Percentiles rank a stretch among this genome's conserved stretches.
These are phyloP conservation scores for Fragilaria radians DNA, from an alignment of 108 stramenopile genomes.

Conservation along the genomic window DNA sequence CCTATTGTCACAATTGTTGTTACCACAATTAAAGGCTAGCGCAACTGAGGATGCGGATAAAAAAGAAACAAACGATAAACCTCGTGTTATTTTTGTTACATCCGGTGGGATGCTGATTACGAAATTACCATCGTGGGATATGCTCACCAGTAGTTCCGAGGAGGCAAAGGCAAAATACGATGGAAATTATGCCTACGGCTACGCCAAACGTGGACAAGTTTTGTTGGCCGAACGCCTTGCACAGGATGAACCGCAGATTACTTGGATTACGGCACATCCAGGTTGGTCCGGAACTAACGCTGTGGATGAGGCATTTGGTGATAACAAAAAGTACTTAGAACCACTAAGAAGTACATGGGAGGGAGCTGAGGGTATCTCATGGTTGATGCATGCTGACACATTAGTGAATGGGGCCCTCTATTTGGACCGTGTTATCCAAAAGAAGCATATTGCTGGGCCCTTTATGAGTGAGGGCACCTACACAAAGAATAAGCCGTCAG, in stretches of 20 bases:
- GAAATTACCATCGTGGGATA: conserved; percentile 83
- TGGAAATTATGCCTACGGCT: conserved; percentile 81
- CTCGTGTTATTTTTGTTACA: conserved; percentile 49
- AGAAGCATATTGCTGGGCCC: conserved; percentile 79
- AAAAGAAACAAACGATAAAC: conserved; percentile 14
- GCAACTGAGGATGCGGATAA: conserved; percentile 14
- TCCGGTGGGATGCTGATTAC: conserved; percentile 88
- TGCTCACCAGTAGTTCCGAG: conserved; percentile 40
- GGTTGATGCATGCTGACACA: conserved; percentile 58
- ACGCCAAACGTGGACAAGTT: conserved; percentile 92
- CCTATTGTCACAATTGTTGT: conserved; percentile 59
- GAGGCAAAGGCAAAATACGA: conserved; percentile 50
- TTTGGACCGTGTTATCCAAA: conserved; percentile 70
- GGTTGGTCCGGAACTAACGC: conserved; percentile 82
- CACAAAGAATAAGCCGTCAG: conserved; percentile 72
- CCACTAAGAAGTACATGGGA: conserved; percentile 86
- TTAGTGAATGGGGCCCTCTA: conserved; percentile 81
- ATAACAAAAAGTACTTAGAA: conserved; percentile 66
- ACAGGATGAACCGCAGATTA: conserved; percentile 41
- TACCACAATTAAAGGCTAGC: conserved; percentile 49
- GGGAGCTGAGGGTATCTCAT: conserved; percentile 89
- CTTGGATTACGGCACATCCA: conserved; percentile 59
- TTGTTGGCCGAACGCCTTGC: conserved; percentile 71
- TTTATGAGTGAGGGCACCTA: conserved; percentile 75
- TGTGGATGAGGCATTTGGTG: conserved; percentile 83